Evolutionary conservation across 177 flowering plant genomes (phyloP), one percentile per base, ranked within the genome.

Genomic region (Tripterygium wilfordii): DNA sequence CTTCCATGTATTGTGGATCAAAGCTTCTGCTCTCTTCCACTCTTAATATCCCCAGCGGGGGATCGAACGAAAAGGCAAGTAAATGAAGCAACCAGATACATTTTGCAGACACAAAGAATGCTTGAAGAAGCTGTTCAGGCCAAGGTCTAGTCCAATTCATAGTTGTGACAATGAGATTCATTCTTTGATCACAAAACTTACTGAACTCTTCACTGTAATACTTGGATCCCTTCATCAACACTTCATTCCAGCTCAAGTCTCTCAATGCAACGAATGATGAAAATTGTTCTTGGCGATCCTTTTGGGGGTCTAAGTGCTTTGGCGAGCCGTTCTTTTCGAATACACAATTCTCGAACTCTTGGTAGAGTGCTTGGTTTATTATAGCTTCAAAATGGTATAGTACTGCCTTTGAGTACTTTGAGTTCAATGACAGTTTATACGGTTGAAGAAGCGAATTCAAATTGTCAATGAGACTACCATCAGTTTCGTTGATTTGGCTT

Each of bases 191-290:
- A 54, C 98, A 92, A 32, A 85, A 92, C 63, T 64, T 70, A 42
- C 98, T 92, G 69, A 92, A 85, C 17, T 85, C 96, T 35, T 88
- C 91, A 36, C 98, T 85, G 70, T 85, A 92, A 36, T 71, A 77
- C 52, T 85, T 92, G 1, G 98, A 88, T 32, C 98, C 95, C 50
- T 88, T 92, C 48, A 79, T 74, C 32, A 85, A 42, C n/a, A 92
- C 95, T 42, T 92, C 90, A 51, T 83, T 88, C 98, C 98, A 91
- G 67, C 94, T 91, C 23, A 91, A 51, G 42, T 91, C 82, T 53
- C 94, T 64, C 42, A 92, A 56, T 0, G 85, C 74, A 0, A 79
- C 83, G 43, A 80, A 92, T 0, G 92, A 74, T 12, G 78, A 56
- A 49, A 85, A 85, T 51, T 71, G 82, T 1, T 76, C 76, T 38